Evolutionary conservation across 1,284 basidiomycete species (phyloP), one percentile per base, ranked within the genome.

Genomic region (Cutaneotrichosporon spelunceum): DNA sequence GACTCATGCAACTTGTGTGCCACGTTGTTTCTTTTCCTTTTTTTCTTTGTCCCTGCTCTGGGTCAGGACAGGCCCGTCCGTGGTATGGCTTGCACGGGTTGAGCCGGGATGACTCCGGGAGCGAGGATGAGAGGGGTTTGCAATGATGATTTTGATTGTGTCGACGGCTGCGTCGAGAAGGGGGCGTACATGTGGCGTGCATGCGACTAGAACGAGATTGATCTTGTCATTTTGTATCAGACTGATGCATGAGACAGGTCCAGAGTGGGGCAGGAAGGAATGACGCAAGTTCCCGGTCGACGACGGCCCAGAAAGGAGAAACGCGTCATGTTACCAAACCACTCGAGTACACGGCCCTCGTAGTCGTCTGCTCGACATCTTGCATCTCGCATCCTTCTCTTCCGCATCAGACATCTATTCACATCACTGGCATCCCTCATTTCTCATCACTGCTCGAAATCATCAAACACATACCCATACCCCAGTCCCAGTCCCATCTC

Each of bases 1-100:
- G 48, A 50, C 26, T 50, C 27, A 50, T 50, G 48, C 48, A 50
- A 26, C 30, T 50, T 50, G 30, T 29, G 48, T 50, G 27, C 9
- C 14, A 30, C 11, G 47, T 45, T 14, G n/a, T n/a, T n/a, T n/a
- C n/a, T n/a, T n/a, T n/a, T n/a, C n/a, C n/a, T n/a, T n/a, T n/a
- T n/a, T n/a, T n/a, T n/a, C n/a, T n/a, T n/a, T n/a, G n/a, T n/a
- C n/a, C n/a, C n/a, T n/a, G n/a, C n/a, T n/a, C n/a, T n/a, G n/a
- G n/a, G n/a, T n/a, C n/a, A n/a, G n/a, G n/a, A n/a, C n/a, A n/a
- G n/a, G n/a, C n/a, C n/a, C n/a, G n/a, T n/a, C n/a, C n/a, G n/a
- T n/a, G n/a, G n/a, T 14, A 16, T 48, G 45, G 45, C 23, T 42
- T 16, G n/a, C 39, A 19, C 39, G 39, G 39, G 39, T 42, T 42